Evolutionary conservation across 805 yeast species (phyloP).

Genomic region (Saccharomycopsis schoenii): DNA sequence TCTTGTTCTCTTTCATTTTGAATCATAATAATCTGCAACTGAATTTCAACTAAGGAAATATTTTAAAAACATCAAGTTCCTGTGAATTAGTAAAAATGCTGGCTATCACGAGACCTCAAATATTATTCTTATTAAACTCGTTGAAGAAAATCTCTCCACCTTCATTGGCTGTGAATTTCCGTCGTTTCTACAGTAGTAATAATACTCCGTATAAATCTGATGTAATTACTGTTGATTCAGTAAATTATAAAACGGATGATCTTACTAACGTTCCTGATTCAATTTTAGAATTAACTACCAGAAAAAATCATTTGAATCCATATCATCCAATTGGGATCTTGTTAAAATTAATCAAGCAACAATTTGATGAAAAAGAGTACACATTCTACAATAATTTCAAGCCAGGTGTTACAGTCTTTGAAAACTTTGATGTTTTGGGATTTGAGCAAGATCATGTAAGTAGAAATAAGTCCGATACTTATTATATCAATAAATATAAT

Average conservation of each 20-base stretch:
- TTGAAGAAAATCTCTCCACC: not conserved
- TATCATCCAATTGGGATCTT: constrained; percentile 88
- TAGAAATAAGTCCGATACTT: constrained; percentile 84
- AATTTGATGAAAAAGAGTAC: constrained; percentile 57
- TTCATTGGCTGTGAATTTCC: not conserved
- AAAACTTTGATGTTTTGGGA: constrained; percentile 87
- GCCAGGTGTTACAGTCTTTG: constrained; percentile 72
- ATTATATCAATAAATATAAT: constrained; percentile 66
- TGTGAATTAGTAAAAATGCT: not conserved
- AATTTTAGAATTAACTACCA: constrained; percentile 55
- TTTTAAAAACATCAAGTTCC: not conserved
- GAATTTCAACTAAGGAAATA: not conserved
- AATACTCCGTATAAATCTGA: not conserved
- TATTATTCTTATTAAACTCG: not conserved
- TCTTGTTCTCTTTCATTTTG: not conserved
- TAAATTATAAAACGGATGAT: constrained; percentile 47
- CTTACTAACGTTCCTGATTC: constrained; percentile 82
- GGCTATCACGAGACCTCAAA: not conserved
- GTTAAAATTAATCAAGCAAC: constrained; percentile 58
- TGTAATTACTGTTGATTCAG: not conserved
- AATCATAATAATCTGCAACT: not conserved
- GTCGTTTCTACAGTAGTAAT: not conserved
- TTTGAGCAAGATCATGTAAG: constrained; percentile 93
- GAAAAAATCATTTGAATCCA: constrained; percentile 63
- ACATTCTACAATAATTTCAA: constrained; percentile 71